Base-by-base conservation (phyloP, 1,139 yeast genomes). In the Citeromyces hawaiiensis region DNA sequence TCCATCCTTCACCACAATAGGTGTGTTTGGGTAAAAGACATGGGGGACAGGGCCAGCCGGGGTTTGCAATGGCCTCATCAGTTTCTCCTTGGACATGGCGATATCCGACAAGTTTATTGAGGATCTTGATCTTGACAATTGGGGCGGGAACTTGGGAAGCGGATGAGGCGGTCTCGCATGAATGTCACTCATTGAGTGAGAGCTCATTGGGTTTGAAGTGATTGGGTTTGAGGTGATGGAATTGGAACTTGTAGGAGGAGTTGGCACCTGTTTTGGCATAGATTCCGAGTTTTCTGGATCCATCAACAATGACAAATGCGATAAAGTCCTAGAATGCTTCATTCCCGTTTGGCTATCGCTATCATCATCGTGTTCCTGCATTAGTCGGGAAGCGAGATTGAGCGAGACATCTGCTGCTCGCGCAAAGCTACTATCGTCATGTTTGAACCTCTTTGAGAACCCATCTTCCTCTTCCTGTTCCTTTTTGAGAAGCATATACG, bases 341-440 rank as follows among this genome's bases (percentile, higher is more conserved):
- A 30, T 6, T 5, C 11, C 16, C 8, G 34, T 5, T 3, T 14
- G 34, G 9, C 3, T 30, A 30, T 16, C 17, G 17, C 17, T 16
- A 5, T 39, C 25, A 15, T n/a, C 21, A n/a, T 30, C 19, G 23
- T 36, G 39, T 18, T 36, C 31, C 8, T 15, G 17, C 35, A 47
- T 43, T 21, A 50, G 45, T 30, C 51, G 53, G 3, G 60, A 48
- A 2, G 59, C 60, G 43, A 60, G 47, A 36, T 49, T 53, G 39
- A 56, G 44, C 3, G 59, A 53, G 39, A 55, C 43, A 42, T 58
- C 60, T n/a, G 60, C 60, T 21, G 61, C 59, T 13, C 50, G 49
- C 10, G 44, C 32, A 31, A 47, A 51, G n/a, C 47, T 44, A 14
- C 47, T 45, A 34, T 39, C 39, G 21, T 44, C 46, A 21, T 30